phyloP scores from a whole-genome alignment of 495 filamentous ascomycete species.

The Hyphodiscus hymeniophilus region DNA sequence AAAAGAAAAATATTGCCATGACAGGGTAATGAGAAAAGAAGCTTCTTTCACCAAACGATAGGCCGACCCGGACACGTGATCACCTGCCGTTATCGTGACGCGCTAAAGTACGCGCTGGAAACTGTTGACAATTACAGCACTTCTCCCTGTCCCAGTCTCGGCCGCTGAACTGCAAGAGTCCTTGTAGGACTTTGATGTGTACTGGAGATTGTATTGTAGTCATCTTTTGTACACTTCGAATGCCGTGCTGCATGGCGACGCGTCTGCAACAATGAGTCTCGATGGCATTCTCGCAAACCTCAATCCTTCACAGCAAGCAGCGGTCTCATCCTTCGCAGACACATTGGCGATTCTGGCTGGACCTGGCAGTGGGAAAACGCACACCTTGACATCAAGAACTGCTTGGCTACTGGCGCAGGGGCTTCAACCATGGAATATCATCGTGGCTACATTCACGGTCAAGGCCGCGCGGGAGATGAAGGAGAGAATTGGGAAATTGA shows the following conservation, averaged over 20 bases:
- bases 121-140: too few relatives aligned
- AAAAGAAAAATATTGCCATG: too few relatives aligned
- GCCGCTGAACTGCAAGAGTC: too few relatives aligned
- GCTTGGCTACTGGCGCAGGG: conserved; percentile 84
- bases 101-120: too few relatives aligned
- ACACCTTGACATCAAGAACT: conserved; percentile 89
- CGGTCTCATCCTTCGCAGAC: conserved; percentile 69
- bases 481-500: conserved; percentile 66
- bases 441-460: conserved; percentile 96
- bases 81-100: too few relatives aligned
- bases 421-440: conserved; percentile 81
- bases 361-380: conserved; percentile 82
- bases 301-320: conserved; percentile 75
- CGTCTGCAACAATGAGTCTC: conserved; percentile 9
- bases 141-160: too few relatives aligned
- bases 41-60: too few relatives aligned
- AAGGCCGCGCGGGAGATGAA: conserved; percentile 97
- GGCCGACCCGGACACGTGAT: too few relatives aligned
- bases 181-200: too few relatives aligned
- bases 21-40: too few relatives aligned
- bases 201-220: too few relatives aligned
- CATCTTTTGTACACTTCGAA: not conserved
- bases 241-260: not conserved
- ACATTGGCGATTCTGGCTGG: conserved; percentile 89
- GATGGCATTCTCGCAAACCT: conserved; percentile 57